Conservation (phyloP, 176 grass and related monocot genomes). For the Oryza punctata region DNA sequence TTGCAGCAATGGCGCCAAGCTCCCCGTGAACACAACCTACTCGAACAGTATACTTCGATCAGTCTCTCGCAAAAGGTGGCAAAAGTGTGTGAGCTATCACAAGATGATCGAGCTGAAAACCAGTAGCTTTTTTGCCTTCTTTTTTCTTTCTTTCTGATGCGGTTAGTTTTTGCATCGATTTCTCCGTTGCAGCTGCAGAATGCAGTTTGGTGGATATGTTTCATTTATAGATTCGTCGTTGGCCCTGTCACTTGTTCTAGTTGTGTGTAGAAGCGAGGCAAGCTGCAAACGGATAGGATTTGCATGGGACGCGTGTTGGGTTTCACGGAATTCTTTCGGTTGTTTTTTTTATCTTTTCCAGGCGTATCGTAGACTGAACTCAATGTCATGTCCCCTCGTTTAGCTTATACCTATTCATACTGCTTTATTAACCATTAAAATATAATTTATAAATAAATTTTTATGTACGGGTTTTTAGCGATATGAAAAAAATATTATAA, state of each 20-base stretch:
- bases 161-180: neutral
- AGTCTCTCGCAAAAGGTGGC: neutral
- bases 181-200: neutral
- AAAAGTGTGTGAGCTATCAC: neutral
- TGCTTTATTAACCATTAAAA: too few species aligned
- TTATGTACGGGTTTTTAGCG: too few species aligned
- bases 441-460: too few species aligned
- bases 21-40: slow-evolving; percentile 34
- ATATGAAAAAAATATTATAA: too few species aligned
- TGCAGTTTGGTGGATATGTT: neutral
- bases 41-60: too few species aligned
- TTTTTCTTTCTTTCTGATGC: neutral
- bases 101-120: neutral
- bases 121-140: neutral
- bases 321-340: neutral
- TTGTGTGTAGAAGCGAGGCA: neutral
- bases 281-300: neutral
- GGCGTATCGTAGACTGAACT: neutral
- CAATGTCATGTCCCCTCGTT: too few species aligned
- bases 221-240: neutral
- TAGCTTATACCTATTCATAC: too few species aligned
- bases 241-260: neutral
- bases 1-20: slow-evolving; percentile 34
- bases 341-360: neutral
- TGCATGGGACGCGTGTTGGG: neutral